phyloP scores from a whole-genome alignment of 2,329 filamentous ascomycete species.

The Alternaria sp. region DNA sequence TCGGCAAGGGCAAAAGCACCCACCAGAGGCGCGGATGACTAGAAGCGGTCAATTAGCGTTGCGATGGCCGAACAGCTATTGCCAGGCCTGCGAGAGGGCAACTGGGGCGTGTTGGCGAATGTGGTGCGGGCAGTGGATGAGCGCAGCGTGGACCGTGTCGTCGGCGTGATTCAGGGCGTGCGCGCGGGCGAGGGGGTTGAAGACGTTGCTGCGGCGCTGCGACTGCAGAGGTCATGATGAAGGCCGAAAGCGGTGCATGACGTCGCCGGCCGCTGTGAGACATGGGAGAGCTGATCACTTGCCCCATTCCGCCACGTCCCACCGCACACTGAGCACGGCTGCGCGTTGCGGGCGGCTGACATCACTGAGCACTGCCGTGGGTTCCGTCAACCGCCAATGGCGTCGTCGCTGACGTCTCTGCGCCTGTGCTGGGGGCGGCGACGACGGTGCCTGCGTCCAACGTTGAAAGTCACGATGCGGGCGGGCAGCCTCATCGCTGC shows the following conservation, averaged over 20 bases:
- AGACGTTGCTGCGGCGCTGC: neutral
- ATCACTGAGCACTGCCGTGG: constrained; percentile 8
- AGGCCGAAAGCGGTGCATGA: constrained; percentile 5
- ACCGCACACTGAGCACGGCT: constrained; percentile 4
- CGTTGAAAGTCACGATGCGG: neutral
- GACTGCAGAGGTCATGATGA: neutral
- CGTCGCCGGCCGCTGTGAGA: constrained; percentile 6
- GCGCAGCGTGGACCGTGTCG: neutral
- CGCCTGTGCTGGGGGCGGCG: neutral
- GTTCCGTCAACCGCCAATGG: constrained; percentile 6
- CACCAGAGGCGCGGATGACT: constrained; percentile 9
- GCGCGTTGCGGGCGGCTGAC: constrained; percentile 4
- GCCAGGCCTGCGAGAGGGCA: neutral
- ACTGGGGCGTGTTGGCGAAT: constrained; percentile 1
- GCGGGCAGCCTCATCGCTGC: neutral
- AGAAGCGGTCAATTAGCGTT: constrained; percentile 17
- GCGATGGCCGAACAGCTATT: constrained; percentile 9
- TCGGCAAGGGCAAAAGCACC: constrained; percentile 7
- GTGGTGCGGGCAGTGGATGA: neutral
- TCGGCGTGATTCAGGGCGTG: neutral
- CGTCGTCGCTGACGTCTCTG: neutral
- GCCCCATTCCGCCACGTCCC: neutral
- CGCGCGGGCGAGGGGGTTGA: neutral
- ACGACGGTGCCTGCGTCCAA: neutral
- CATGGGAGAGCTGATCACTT: constrained; percentile 8